phyloP scores from a whole-genome alignment of 495 filamentous ascomycete species.

The Pseudotulostoma volvatum region DNA sequence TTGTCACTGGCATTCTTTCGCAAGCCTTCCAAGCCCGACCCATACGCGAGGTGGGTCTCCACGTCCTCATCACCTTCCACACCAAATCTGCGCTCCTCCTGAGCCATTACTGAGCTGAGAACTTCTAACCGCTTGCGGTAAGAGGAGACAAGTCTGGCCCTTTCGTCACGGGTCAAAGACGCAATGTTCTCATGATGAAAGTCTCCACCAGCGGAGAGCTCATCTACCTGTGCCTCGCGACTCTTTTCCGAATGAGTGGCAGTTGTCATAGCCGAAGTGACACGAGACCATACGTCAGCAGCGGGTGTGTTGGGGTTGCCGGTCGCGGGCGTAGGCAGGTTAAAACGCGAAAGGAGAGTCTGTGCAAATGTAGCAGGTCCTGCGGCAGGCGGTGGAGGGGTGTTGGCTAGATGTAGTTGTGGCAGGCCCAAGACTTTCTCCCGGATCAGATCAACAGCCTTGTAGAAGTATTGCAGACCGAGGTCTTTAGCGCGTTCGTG shows the following conservation, averaged over 20 bases:
- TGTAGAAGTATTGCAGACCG: slow-evolving; percentile 68
- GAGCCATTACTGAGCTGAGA: slow-evolving; percentile 56
- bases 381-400: slow-evolving; percentile 31
- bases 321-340: slow-evolving; percentile 42
- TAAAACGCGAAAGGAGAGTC: slow-evolving; percentile 68
- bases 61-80: slow-evolving; percentile 18
- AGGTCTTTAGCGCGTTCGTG: slow-evolving; percentile 68
- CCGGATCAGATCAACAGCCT: slow-evolving; percentile 55
- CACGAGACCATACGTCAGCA: slow-evolving; percentile 41
- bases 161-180: slow-evolving; percentile 38
- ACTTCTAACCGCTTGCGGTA: slow-evolving; percentile 58
- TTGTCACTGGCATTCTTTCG: slow-evolving; percentile 57
- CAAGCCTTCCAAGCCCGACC: slow-evolving; percentile 26
- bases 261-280: slow-evolving; percentile 49
- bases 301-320: slow-evolving; percentile 27
- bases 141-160: slow-evolving; percentile 49
- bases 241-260: slow-evolving; percentile 26
- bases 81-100: slow-evolving; percentile 43
- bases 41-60: slow-evolving; percentile 31
- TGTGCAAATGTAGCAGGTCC: slow-evolving; percentile 52
- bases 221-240: slow-evolving; percentile 33
- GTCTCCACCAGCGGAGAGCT: slow-evolving; percentile 40
- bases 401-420: slow-evolving; percentile 25
- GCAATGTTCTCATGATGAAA: slow-evolving; percentile 52
- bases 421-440: slow-evolving; percentile 56